Evolutionary conservation across 257 asterid genomes (phyloP).

Genomic region (Anisodus acutangulus): DNA sequence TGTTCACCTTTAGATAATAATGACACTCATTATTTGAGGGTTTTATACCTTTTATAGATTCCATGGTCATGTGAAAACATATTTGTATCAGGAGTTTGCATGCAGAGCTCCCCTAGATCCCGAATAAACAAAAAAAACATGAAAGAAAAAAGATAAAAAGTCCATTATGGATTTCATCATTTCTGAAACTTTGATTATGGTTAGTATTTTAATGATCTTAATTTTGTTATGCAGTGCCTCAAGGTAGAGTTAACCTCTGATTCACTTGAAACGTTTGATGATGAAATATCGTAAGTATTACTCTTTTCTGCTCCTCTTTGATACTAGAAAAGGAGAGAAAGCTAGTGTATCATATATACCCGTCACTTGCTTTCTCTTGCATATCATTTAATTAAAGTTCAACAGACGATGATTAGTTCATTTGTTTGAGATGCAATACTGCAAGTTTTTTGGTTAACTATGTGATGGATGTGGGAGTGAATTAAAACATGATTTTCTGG

Average conservation of each 20-base stretch:
- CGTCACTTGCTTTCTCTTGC: background rate
- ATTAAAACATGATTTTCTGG: background rate
- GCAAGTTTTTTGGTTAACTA: background rate
- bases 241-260: slow-evolving; percentile 56
- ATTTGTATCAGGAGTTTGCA: background rate
- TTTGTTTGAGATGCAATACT: background rate
- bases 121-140: background rate
- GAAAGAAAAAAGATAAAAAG: background rate
- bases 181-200: background rate
- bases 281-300: slow-evolving; percentile 67
- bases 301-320: slow-evolving; percentile 16
- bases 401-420: slow-evolving; percentile 15
- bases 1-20: slow-evolving; percentile 6
- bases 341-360: background rate
- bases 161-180: background rate
- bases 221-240: slow-evolving; percentile 54
- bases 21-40: slow-evolving; percentile 17
- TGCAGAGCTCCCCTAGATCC: background rate
- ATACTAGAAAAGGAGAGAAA: background rate
- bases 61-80: background rate
- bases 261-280: slow-evolving; percentile 44
- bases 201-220: background rate
- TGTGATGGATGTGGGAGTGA: background rate
- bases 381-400: slow-evolving; percentile 15
- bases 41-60: background rate